Percentiles rank a stretch among this genome's conserved stretches.
These are phyloP conservation scores for Asterochloris sp. DNA, from an alignment of 139 green algal species.

Conservation along the genomic window DNA sequence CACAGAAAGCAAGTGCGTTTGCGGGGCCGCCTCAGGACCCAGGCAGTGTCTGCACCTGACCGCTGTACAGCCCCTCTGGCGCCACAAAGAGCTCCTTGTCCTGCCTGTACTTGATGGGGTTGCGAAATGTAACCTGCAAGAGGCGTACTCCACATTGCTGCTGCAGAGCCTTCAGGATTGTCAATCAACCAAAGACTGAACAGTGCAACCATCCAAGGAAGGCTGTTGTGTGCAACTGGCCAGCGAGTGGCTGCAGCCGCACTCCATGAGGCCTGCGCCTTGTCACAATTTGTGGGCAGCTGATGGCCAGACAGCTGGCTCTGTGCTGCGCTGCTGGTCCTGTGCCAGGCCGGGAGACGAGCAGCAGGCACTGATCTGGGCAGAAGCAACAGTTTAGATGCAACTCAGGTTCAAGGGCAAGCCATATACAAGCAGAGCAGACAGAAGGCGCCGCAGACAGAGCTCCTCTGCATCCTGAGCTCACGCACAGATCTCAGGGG, in stretches of 20 bases:
- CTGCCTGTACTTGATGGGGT: slow-evolving; percentile 90
- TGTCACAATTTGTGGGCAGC: neutral
- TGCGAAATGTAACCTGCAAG: slow-evolving; percentile 87
- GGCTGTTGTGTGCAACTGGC: neutral
- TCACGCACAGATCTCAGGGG: too few species aligned
- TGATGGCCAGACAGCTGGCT: neutral
- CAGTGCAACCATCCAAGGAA: neutral
- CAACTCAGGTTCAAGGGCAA: too few species aligned
- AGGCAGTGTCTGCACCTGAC: slow-evolving; percentile 60
- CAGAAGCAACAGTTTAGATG: too few species aligned
- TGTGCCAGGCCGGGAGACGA: too few species aligned
- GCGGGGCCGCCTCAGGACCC: too few species aligned
- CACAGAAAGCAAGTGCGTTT: too few species aligned
- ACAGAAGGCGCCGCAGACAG: too few species aligned
- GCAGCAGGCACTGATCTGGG: too few species aligned
- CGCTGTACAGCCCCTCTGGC: slow-evolving; percentile 95
- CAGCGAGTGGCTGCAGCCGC: neutral
- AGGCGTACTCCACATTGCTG: neutral
- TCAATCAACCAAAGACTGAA: neutral
- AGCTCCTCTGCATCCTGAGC: too few species aligned
- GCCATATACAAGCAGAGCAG: too few species aligned
- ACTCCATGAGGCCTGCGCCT: neutral
- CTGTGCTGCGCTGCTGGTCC: neutral
- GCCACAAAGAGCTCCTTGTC: slow-evolving; percentile 97
- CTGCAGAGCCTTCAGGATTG: neutral